Base-by-base conservation (phyloP, 2,329 filamentous ascomycete genomes). In the Botryotinia convoluta region DNA sequence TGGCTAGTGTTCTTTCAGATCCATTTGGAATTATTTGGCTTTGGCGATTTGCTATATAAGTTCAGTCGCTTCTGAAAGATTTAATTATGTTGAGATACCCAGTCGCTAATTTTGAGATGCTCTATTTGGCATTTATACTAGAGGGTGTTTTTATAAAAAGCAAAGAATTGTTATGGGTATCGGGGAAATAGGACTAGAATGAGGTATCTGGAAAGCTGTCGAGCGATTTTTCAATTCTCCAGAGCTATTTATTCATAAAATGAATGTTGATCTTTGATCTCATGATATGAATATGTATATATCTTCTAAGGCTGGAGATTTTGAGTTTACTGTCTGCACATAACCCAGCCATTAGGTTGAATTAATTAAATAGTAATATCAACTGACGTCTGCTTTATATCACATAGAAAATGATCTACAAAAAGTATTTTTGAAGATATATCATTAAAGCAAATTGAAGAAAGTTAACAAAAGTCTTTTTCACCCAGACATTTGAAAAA, bases 131-230 rank as follows among this genome's bases (percentile, higher is more conserved):
- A 12, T 29, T 54, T 18, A 29, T 1, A 54, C 4, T 29, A n/a
- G 14, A 16, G 5, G n/a, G 3, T 16, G 1, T 16, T 29, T 54
- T 18, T 3, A 6, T 6, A 16, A 29, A 7, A 54, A 14, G n/a
- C 26, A 54, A 16, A 16, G 12, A 54, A 0, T 54, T 8, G 8
- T 29, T 3, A 29, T 16, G 5, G 14, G 2, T 16, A 16, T 29
- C n/a, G 12, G 6, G 5, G 3, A 18, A 1, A 8, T 16, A 7
- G 6, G 14, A n/a, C 8, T 0, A 54, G 14, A 54, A n/a, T 16
- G n/a, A 54, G 26, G 1, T 8, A 16, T 29, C 26, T 29, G 26
- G 26, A 16, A n/a, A 54, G 12, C 1, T 3, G 3, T 54, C 14
- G 8, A 14, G 26, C 10, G 5, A 3, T 45, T 45, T 45, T 22